Evolutionary conservation across 208 protist genomes (phyloP).

Genomic region (Trypanosomatidae sp.): DNA sequence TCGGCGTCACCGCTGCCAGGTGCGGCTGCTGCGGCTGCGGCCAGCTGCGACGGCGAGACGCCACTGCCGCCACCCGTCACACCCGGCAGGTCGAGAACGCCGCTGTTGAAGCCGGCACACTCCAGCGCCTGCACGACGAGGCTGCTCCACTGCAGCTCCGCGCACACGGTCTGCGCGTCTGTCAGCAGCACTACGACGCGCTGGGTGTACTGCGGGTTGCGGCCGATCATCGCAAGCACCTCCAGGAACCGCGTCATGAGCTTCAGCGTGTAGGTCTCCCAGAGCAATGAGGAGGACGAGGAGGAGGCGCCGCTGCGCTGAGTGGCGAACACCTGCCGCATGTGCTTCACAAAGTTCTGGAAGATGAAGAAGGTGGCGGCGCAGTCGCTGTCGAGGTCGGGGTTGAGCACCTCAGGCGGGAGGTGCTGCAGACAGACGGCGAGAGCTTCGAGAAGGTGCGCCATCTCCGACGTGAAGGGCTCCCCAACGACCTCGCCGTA

Average conservation of each 20-base stretch:
- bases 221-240: conserved; percentile 82
- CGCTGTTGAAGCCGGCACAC: conserved; percentile 61
- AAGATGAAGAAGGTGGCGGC: conserved; percentile 89
- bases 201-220: conserved; percentile 76
- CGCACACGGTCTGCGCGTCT: conserved; percentile 66
- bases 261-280: conserved; percentile 82
- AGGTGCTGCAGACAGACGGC: conserved; percentile 79
- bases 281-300: conserved; percentile 19
- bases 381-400: conserved; percentile 79
- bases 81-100: neutral
- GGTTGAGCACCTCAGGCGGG: conserved; percentile 67
- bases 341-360: conserved; percentile 76
- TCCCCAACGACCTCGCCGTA: conserved; percentile 26
- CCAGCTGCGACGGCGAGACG: neutral
- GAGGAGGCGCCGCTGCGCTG: conserved; percentile 33
- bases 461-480: conserved; percentile 75
- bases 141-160: conserved; percentile 69
- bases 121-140: conserved; percentile 72
- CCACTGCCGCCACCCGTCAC: conserved; percentile 1
- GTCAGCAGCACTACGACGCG: conserved; percentile 68
- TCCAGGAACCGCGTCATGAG: conserved; percentile 65
- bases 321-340: conserved; percentile 63
- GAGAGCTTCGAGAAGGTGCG: conserved; percentile 70
- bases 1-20: neutral
- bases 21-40: neutral